Evolutionary conservation across 352 stramenopile genomes (phyloP), one percentile per base, ranked within the genome.

Genomic region (Phytophthora colocasiae): DNA sequence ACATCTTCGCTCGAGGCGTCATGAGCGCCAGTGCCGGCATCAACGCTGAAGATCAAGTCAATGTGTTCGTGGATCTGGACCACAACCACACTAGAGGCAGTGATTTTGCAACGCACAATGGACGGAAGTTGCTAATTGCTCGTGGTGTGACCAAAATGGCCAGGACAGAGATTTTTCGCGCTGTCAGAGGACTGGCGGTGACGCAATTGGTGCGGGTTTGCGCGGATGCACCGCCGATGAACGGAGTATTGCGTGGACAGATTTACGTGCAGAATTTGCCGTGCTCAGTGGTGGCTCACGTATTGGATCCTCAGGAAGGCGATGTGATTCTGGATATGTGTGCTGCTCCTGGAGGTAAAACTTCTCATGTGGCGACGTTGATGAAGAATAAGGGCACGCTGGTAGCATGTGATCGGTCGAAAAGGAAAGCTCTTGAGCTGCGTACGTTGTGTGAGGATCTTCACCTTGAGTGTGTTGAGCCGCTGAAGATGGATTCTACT

Each of bases 221-320:
- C 29, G 62, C 78, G 12, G 80, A 97, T 51, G 86, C 95, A 22
- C 95, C 95, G 22, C 83, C 95, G 2, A 82, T 98, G 58, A 97
- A 97, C 63, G 86, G 83, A 6, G 71, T 98, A 17, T 66, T 98
- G 12, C 53, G 32, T 6, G 80, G 83, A 14, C 79, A 92, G 59
- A 92, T 98, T 53, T 97, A 97, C 71, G 75, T 97, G 14, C 96
- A 98, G 75, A 98, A 98, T 69, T 76, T 98, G 27, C 94, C 96
- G 43, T 98, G 91, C 2, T 89, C 93, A 2, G 75, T 98, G 31
- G 96, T 98, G n/a, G 92, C 78, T 0, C 90, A 98, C 60, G 92
- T 84, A 7, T 71, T 98, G 4, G 62, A 96, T 66, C 90, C 94
- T 1, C 74, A 96, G 66, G 58, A 78, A 19, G 88, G 83, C 26